These are phyloP conservation scores for Globisporangium sylvaticum DNA, from an alignment of 352 stramenopile genomes.

Conservation along the genomic window DNA sequence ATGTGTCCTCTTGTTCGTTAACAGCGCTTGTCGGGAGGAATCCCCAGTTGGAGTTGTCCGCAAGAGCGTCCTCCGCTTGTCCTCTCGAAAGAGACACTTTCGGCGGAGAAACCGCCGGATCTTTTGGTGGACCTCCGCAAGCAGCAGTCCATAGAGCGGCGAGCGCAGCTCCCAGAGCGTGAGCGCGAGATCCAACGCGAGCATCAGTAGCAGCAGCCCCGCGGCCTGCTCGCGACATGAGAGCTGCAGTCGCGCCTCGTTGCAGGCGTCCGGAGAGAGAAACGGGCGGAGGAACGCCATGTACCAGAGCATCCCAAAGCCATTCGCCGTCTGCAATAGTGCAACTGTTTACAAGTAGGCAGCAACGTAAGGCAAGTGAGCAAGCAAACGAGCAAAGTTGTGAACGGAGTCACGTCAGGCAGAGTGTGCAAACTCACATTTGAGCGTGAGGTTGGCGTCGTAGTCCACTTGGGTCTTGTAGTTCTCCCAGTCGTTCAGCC, in stretches of 20 bases:
- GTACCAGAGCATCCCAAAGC: conserved; percentile 52
- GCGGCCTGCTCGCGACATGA: conserved; percentile 45
- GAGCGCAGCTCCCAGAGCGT: conserved; percentile 40
- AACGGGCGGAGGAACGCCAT: conserved; percentile 44
- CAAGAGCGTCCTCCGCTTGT: conserved; percentile 1
- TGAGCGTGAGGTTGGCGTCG: conserved; percentile 72
- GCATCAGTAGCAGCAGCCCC: conserved; percentile 41
- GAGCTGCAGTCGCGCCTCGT: conserved; percentile 14
- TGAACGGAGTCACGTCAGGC: too few relatives aligned
- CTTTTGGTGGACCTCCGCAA: conserved; percentile 3
- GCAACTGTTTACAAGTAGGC: conserved; percentile 27
- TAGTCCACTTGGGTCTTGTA: conserved; percentile 61
- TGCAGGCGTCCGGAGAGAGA: conserved; percentile 20
- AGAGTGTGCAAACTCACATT: too few relatives aligned
- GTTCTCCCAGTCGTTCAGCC: conserved; percentile 71
- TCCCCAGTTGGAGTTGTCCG: background rate
- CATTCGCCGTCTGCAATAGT: conserved; percentile 58
- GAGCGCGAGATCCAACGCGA: conserved; percentile 28
- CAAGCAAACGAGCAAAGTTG: background rate
- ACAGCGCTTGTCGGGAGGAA: conserved; percentile 4
- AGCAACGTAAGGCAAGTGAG: background rate
- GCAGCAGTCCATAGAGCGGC: conserved; percentile 23
- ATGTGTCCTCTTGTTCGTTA: background rate
- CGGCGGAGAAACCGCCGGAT: background rate
- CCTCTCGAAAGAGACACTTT: background rate